Conservation (phyloP, 495 filamentous ascomycete genomes). For the Lichina pygmaea region DNA sequence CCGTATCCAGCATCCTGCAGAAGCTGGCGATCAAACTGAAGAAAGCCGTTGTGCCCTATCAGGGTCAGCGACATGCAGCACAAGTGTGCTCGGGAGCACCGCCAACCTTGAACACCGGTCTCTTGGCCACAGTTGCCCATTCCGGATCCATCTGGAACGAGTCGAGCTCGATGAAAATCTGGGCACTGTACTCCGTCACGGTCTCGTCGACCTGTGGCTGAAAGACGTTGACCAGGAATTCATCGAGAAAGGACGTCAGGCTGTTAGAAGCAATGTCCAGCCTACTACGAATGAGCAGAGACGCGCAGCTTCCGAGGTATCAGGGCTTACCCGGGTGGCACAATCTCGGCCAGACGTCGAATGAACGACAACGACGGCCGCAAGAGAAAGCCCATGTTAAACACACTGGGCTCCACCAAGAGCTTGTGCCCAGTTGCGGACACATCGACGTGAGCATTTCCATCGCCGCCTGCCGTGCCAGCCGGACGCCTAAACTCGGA, state of each 20-base stretch:
- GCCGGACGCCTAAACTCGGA: conserved; percentile 37
- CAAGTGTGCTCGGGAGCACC: background rate
- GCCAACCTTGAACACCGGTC: conserved; percentile 55
- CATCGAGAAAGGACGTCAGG: conserved; percentile 84
- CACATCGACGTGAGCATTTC: conserved; percentile 23
- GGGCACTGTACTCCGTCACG: conserved; percentile 60
- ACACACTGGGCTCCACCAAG: conserved; percentile 82
- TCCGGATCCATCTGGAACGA: conserved; percentile 69
- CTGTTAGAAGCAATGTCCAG: conserved; percentile 68
- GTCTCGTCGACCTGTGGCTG: conserved; percentile 92
- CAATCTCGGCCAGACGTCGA: conserved; percentile 70
- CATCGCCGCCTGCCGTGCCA: conserved; percentile 9
- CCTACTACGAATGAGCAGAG: background rate
- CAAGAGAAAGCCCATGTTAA: conserved; percentile 86
- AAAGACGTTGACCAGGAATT: conserved; percentile 96
- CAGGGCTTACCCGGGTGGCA: conserved; percentile 33
- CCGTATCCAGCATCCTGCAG: conserved; percentile 79
- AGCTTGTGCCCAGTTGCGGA: conserved; percentile 55
- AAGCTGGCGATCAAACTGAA: conserved; percentile 68
- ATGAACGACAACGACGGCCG: conserved; percentile 87
- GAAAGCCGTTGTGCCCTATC: conserved; percentile 60
- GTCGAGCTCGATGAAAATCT: conserved; percentile 57
- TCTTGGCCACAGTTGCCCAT: conserved; percentile 48
- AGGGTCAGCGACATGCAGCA: background rate
- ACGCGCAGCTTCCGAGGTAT: background rate